Evolutionary conservation across 257 asterid species (phyloP), one percentile per base, ranked within the genome.

Genomic region (Solanum piurae): DNA sequence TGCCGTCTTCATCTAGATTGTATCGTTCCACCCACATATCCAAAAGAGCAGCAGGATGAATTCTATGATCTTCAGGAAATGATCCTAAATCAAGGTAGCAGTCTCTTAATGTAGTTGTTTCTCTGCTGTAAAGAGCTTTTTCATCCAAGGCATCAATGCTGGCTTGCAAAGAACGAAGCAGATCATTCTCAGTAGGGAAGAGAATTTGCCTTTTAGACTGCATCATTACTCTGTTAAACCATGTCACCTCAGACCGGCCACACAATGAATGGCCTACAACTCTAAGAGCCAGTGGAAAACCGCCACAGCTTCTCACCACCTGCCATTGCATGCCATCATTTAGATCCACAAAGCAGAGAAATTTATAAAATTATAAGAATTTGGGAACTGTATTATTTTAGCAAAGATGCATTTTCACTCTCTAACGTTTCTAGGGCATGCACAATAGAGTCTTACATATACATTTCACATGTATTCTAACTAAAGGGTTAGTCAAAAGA

Each of bases 11-110:
- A 71, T 88, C 87, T 12, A 87, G 87, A 58, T 91, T 86, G 89
- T 88, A 91, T 36, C 88, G 49, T 84, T 91, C 93, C 71, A 77
- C 88, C 93, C 93, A 91, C 60, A 91, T 88, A 64, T 91, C 93
- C 89, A 85, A 34, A 64, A 91, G 90, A 71, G 89, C 69, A 25
- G 89, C 33, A 38, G 89, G 89, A 21, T 90, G 88, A 62, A 91
- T 89, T 86, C 87, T 89, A 40, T 91, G 93, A 71, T 88, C 91
- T 89, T 89, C 91, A 49, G 91, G 89, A 71, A 91, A 89, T 73
- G 76, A 89, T 40, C 89, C 93, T 13, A 91, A 60, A 80, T 91
- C 93, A 66, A 88, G 83, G 83, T 88, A 89, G 66, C 92, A 91
- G 16, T 87, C 89, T 83, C 87, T 84, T 58, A 88, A 88, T 31